Evolutionary conservation across 768 basidiomycete genomes (phyloP), one percentile per base, ranked within the genome.

Genomic region (Tulasnella sp.): DNA sequence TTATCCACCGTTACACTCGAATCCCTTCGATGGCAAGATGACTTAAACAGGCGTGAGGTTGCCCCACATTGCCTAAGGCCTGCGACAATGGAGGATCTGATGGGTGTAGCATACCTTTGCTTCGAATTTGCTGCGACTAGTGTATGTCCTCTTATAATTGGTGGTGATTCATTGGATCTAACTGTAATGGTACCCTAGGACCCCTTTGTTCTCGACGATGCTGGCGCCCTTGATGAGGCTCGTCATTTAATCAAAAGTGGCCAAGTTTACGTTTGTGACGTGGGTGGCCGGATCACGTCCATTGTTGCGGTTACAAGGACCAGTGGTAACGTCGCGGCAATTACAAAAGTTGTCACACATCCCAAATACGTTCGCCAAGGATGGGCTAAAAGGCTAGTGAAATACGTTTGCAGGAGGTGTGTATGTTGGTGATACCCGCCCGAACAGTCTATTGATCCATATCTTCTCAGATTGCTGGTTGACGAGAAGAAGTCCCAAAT

Each of bases 321-420:
- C 54, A 77, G 70, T 33, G 35, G 37, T 15, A 68, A 58, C 4
- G 70, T 79, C 28, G 75, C 77, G 2, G 74, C 78, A 0, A 76
- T 87, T 41, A 79, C 79, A 32, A 86, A 87, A 61, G 83, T 86
- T 1, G 79, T 68, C 59, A 86, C 84, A 0, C 65, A 70, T 43
- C 67, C 73, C 0, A 35, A 58, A 2, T 79, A 73, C 70, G 68
- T 77, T 37, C 60, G 71, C 0, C 65, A 61, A 1, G 73, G 77
- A 3, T 80, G 73, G 57, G 84, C 84, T 0, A 75, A 75, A 58
- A 69, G 73, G 5, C 73, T 87, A n/a, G 72, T 80, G 1, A 70
- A 76, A 5, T 65, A 68, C 12, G 59, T 60, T 28, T 57, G 56
- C 53, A 28, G 27, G 20, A 39, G 37, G 48, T 50, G 27, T 9